Percentiles rank a stretch among this genome's conserved stretches.
Conservation (phyloP, 352 stramenopile genomes). For the Stramenopiles sp. region DNA sequence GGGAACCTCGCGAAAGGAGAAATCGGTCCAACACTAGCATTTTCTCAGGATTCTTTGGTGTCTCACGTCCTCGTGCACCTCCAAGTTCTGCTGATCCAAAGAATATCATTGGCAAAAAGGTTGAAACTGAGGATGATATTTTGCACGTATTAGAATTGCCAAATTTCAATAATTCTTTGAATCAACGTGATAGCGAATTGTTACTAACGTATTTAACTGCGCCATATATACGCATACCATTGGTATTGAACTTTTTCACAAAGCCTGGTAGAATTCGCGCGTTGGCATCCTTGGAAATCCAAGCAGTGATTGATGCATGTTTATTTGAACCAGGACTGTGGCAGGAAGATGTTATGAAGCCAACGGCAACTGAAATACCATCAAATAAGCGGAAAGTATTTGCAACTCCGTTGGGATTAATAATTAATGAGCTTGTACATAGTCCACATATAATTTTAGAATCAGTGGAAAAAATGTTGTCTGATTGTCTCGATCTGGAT, state of each 20-base stretch:
- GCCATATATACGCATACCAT: slow-evolving; percentile 89
- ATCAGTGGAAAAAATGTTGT: slow-evolving; percentile 52
- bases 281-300: slow-evolving; percentile 45
- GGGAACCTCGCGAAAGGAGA: no score
- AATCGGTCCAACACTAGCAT: no score
- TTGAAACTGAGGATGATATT: slow-evolving; percentile 87
- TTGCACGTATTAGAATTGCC: slow-evolving; percentile 85
- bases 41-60: no score
- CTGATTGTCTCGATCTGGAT: slow-evolving; percentile 63
- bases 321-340: slow-evolving; percentile 65
- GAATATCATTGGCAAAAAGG: no score
- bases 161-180: slow-evolving; percentile 85
- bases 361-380: slow-evolving; percentile 29
- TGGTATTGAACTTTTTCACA: slow-evolving; percentile 91
- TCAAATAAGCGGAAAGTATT: slow-evolving; percentile 59
- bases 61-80: no score
- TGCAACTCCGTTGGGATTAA: slow-evolving; percentile 78
- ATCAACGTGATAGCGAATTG: slow-evolving; percentile 82
- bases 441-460: slow-evolving; percentile 58
- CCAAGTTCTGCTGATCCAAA: no score
- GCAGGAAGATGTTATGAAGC: slow-evolving; percentile 25
- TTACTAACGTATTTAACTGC: slow-evolving; percentile 96
- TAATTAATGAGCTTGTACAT: slow-evolving; percentile 94
- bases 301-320: slow-evolving; percentile 57
- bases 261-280: slow-evolving; percentile 38